Evolutionary conservation across 148 eudicot genomes (phyloP).

Genomic region (Gaultheria prostrata): DNA sequence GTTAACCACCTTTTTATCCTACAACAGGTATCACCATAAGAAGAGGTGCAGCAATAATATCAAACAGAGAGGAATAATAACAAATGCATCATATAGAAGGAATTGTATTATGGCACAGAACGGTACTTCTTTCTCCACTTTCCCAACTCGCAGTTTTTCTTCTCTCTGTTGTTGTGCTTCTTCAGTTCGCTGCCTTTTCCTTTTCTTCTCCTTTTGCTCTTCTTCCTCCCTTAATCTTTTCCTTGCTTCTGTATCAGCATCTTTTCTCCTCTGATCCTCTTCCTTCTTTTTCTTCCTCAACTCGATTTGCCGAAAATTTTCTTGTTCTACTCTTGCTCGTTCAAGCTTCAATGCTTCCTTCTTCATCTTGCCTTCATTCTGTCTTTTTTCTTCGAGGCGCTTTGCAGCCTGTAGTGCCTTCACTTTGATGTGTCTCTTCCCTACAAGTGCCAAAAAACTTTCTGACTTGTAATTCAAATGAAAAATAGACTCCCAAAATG

Average conservation of each 20-base stretch:
- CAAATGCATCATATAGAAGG: slow-evolving; percentile 12
- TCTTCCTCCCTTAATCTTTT: slow-evolving; percentile 89
- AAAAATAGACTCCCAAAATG: too few species aligned
- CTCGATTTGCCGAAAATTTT: slow-evolving; percentile 61
- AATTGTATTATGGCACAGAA: slow-evolving; percentile 32
- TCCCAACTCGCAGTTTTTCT: slow-evolving; percentile 44
- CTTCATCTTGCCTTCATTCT: slow-evolving; percentile 71
- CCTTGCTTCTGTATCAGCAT: slow-evolving; percentile 58
- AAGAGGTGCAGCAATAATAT: slow-evolving; percentile 21
- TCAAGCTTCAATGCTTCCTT: slow-evolving; percentile 78
- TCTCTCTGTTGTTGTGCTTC: slow-evolving; percentile 55
- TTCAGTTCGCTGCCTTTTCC: slow-evolving; percentile 67
- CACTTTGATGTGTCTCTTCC: slow-evolving; percentile 80
- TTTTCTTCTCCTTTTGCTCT: slow-evolving; percentile 70
- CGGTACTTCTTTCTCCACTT: slow-evolving; percentile 39
- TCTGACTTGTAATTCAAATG: neutral
- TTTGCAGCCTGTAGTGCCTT: slow-evolving; percentile 83
- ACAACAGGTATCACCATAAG: slow-evolving; percentile 18
- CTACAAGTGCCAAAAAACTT: slow-evolving; percentile 21
- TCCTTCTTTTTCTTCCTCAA: slow-evolving; percentile 57
- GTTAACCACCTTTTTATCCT: slow-evolving; percentile 41
- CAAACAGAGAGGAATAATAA: neutral
- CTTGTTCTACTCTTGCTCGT: slow-evolving; percentile 64
- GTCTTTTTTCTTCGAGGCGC: slow-evolving; percentile 63
- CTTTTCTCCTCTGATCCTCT: slow-evolving; percentile 67